A percentile compares a stretch with the other conserved stretches of the same genome.
These are phyloP conservation scores for Aspergillus sclerotiicarbonarius DNA, from an alignment of 495 filamentous ascomycete genomes.

Conservation along the genomic window DNA sequence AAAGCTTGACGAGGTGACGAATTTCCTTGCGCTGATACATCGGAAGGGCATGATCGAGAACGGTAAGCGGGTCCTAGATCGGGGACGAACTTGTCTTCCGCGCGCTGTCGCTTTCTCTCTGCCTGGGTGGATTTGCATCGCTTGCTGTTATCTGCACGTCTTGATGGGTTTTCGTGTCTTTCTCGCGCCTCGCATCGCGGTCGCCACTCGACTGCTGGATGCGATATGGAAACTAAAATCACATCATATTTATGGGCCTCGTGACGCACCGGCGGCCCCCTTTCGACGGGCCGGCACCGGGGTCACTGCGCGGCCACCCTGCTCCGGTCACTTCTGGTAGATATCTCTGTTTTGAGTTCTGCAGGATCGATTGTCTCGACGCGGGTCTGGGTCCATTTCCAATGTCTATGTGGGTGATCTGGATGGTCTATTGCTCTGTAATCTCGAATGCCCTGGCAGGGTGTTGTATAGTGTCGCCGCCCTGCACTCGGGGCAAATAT, in stretches of 20 bases:
- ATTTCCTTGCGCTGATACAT: conserved; percentile 33
- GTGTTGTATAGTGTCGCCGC: conserved; percentile 6
- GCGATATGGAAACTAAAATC: not conserved
- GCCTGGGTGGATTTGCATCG: conserved; percentile 1
- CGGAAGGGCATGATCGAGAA: conserved; percentile 11
- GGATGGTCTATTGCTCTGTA: conserved; percentile 1
- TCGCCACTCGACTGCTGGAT: not conserved
- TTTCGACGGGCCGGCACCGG: conserved; percentile 3
- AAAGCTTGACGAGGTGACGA: conserved; percentile 34
- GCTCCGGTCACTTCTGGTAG: not conserved
- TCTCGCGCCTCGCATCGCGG: conserved; percentile 1
- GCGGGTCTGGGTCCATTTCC: not conserved
- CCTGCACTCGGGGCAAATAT: not conserved
- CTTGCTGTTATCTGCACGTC: conserved; percentile 3
- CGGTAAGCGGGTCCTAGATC: conserved; percentile 4
- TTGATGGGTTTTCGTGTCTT: conserved; percentile 5
- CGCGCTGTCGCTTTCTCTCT: conserved; percentile 2
- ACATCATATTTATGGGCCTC: not conserved
- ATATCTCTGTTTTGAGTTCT: not conserved
- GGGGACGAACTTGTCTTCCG: conserved; percentile 6
- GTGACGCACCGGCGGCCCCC: conserved; percentile 2
- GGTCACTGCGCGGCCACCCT: not conserved
- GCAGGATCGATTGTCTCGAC: not conserved
- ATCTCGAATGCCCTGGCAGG: not conserved
- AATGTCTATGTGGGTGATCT: not conserved